These are phyloP conservation scores for Flammula alnicola DNA, from an alignment of 1,284 basidiomycete species.

Conservation along the genomic window DNA sequence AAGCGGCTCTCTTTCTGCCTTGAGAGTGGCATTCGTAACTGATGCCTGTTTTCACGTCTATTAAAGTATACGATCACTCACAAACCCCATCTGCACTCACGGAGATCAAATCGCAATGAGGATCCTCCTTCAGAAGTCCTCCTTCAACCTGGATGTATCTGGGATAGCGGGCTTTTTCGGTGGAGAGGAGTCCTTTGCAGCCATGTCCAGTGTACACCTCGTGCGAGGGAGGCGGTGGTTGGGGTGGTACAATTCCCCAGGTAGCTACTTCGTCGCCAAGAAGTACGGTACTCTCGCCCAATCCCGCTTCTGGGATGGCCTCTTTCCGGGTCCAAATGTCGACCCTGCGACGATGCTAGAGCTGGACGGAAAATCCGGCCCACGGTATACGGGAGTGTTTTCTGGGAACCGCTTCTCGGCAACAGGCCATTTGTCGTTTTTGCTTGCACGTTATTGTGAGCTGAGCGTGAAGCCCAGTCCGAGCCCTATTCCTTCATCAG, in stretches of 20 bases:
- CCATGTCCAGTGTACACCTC: slow-evolving; percentile 23
- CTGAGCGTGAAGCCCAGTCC: background rate
- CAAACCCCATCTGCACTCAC: too few relatives aligned
- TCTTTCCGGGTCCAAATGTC: slow-evolving; percentile 21
- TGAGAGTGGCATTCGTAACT: too few relatives aligned
- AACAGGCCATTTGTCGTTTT: slow-evolving; percentile 17
- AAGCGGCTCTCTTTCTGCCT: too few relatives aligned
- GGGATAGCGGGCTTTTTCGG: slow-evolving; percentile 24
- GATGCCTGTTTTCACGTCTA: too few relatives aligned
- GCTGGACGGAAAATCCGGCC: slow-evolving; percentile 18
- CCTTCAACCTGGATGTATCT: slow-evolving; percentile 21
- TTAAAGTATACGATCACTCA: too few relatives aligned
- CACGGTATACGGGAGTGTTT: slow-evolving; percentile 15
- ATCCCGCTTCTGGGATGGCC: slow-evolving; percentile 19
- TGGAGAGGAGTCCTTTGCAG: slow-evolving; percentile 22
- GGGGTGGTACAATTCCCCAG: slow-evolving; percentile 25
- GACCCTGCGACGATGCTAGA: slow-evolving; percentile 22
- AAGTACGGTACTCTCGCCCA: slow-evolving; percentile 21
- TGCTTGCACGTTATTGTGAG: slow-evolving; percentile 15
- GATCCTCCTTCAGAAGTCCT: slow-evolving; percentile 15
- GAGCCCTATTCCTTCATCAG: background rate
- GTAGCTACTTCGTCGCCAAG: slow-evolving; percentile 22
- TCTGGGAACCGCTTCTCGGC: slow-evolving; percentile 17
- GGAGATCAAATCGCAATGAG: too few relatives aligned
- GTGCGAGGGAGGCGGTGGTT: slow-evolving; percentile 17